These are phyloP conservation scores for Zymoseptoria brevis DNA, from an alignment of 2,329 filamentous ascomycete species.

Conservation along the genomic window DNA sequence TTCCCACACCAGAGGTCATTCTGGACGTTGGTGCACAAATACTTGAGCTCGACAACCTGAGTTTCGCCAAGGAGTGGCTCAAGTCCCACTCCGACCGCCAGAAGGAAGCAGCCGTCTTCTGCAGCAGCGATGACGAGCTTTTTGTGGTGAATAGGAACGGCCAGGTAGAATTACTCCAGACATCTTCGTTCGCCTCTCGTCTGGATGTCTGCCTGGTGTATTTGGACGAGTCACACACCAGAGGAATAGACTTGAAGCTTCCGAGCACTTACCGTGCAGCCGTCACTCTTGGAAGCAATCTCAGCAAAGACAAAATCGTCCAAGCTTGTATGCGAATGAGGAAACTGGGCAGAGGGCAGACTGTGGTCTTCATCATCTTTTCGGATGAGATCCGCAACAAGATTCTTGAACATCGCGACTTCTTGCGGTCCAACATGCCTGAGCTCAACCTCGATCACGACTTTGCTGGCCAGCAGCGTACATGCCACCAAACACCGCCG, in stretches of 20 bases:
- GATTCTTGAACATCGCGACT: constrained; percentile 33
- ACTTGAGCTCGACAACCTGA: constrained; percentile 52
- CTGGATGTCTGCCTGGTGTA: constrained; percentile 57
- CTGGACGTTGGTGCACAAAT: constrained; percentile 66
- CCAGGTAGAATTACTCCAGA: constrained; percentile 43
- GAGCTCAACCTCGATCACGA: not conserved
- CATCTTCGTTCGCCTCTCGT: constrained; percentile 51
- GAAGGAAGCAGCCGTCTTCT: constrained; percentile 48
- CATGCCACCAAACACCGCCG: not conserved
- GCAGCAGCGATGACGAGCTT: constrained; percentile 49
- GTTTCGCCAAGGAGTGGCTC: constrained; percentile 51
- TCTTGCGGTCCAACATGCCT: not conserved
- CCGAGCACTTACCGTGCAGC: constrained; percentile 53
- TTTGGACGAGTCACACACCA: constrained; percentile 61
- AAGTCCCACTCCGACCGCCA: constrained; percentile 4
- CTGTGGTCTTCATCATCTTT: no score
- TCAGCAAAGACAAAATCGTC: constrained; percentile 61
- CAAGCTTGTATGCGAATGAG: constrained; percentile 70
- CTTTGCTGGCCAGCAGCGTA: not conserved
- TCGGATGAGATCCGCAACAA: no score
- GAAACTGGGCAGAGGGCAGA: constrained; percentile 58
- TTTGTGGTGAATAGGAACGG: constrained; percentile 46
- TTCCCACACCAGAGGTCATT: constrained; percentile 47
- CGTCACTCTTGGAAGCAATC: constrained; percentile 55
- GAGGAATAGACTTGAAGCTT: constrained; percentile 60